These are phyloP conservation scores for Cladosporium phlei DNA, from an alignment of 2,329 filamentous ascomycete species.

Conservation along the genomic window DNA sequence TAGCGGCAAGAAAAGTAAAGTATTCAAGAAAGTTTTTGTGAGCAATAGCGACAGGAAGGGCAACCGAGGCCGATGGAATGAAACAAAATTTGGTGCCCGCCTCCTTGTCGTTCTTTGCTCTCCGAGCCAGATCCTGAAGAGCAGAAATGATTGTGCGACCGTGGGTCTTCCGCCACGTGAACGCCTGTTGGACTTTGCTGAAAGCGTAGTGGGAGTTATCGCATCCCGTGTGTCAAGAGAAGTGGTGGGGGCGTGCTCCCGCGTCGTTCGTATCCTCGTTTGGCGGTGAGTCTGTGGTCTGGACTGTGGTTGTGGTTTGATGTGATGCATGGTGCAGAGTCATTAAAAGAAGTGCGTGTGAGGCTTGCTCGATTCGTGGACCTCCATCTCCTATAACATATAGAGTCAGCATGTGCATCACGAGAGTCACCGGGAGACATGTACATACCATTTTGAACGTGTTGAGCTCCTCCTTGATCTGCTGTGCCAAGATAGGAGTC, in stretches of 20 bases:
- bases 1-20: conserved; percentile 4
- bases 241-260: conserved; percentile 1
- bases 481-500: conserved; percentile 93
- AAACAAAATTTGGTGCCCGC: conserved; percentile 2
- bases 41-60: conserved; percentile 9
- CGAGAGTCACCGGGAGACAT: background rate
- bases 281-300: conserved; percentile 2
- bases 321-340: conserved; percentile 24
- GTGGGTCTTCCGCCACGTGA: background rate
- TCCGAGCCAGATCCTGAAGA: background rate
- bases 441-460: conserved; percentile 92
- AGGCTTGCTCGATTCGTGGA: conserved; percentile 96
- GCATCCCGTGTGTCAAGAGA: background rate
- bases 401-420: conserved; percentile 39
- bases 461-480: conserved; percentile 99
- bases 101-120: background rate
- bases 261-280: conserved; percentile 12
- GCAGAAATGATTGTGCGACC: background rate
- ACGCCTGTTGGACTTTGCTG: background rate
- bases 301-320: conserved; percentile 3
- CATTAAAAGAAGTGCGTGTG: conserved; percentile 99
- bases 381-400: conserved; percentile 90
- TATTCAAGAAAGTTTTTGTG: conserved; percentile 13
- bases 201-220: background rate
- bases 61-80: conserved; percentile 1